These are phyloP conservation scores for Pseudonitzschia multiseries DNA, from an alignment of 108 stramenopile species.

Conservation along the genomic window DNA sequence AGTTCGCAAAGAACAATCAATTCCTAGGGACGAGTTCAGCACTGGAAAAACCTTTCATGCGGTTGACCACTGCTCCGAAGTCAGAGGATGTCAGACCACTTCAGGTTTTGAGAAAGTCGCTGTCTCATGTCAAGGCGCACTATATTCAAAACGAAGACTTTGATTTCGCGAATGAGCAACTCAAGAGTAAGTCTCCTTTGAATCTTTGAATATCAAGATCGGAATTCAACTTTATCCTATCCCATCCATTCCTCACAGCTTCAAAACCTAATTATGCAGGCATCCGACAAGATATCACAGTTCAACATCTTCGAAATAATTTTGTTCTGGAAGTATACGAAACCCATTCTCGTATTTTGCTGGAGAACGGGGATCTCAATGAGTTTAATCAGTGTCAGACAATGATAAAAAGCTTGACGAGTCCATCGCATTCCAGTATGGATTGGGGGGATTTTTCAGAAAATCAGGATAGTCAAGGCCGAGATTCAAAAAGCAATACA, in stretches of 20 bases:
- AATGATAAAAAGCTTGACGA: conserved; percentile 56
- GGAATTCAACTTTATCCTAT: not conserved
- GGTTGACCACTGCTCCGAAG: conserved; percentile 72
- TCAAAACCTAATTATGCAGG: not conserved
- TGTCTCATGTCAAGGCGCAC: conserved; percentile 58
- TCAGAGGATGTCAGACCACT: conserved; percentile 70
- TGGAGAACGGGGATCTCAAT: conserved; percentile 80
- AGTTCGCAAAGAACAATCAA: not conserved
- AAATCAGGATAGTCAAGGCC: not conserved
- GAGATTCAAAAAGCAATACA: conserved; percentile 5
- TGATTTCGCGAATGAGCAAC: conserved; percentile 82
- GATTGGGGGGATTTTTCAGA: not conserved
- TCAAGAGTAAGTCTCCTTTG: conserved; percentile 49
- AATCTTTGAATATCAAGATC: not conserved
- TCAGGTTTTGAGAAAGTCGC: conserved; percentile 51
- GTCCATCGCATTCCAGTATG: not conserved
- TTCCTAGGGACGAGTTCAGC: conserved; percentile 42
- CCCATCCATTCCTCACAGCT: not conserved
- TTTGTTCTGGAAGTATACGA: conserved; percentile 73
- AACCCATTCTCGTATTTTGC: conserved; percentile 77
- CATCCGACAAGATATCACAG: conserved; percentile 85
- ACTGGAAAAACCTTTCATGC: conserved; percentile 82
- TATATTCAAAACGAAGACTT: conserved; percentile 76
- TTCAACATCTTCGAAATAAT: conserved; percentile 66
- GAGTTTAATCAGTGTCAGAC: conserved; percentile 90